Base-by-base conservation (phyloP, 2,329 filamentous ascomycete genomes). In the Penicillium crustosum region DNA sequence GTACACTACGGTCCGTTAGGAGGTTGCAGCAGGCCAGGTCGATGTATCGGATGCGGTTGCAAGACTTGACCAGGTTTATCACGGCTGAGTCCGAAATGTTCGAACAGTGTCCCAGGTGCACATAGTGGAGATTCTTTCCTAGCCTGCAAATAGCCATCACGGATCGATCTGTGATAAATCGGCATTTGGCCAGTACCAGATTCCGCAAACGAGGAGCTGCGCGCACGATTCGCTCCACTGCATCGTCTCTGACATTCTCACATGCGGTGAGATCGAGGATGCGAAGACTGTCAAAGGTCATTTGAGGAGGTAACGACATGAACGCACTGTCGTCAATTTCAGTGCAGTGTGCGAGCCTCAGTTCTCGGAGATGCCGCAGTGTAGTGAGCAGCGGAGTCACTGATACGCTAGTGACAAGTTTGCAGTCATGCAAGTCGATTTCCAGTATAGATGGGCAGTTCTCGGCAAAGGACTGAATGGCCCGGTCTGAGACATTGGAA, bases 11-110 rank as follows among this genome's bases (percentile, higher is more conserved):
- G 67, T 99, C 94, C 0, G 94, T 97, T 60, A 99, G 80, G 66
- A 91, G 88, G 15, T 84, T 85, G 75, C 94, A 99, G 78, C 94
- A 97, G n/a, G 94, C 94, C 43, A 99, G 80, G 72, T 99, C 94
- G 63, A 99, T 99, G 73, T 99, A 99, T 55, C 94, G 86, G 65
- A 99, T 97, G 25, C 94, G 86, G 69, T 93, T 97, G 80, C 94
- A 99, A 53, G 81, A 82, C 65, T 89, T 87, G 39, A 97, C 91
- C 33, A 99, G 82, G 55, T 87, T 87, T 67, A 90, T 89, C 19
- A 99, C 91, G 1, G 91, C 93, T 36, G 87, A 83, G 70, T 99
- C 94, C 0, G 93, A 97, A 70, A 99, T 93, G 47, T 93, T 87
- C 29, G 86, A 86, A 75, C 94, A 99, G 74, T 99, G 94, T 10